Evolutionary conservation across 495 filamentous ascomycete species (phyloP).

Genomic region (Penicillium taxi): DNA sequence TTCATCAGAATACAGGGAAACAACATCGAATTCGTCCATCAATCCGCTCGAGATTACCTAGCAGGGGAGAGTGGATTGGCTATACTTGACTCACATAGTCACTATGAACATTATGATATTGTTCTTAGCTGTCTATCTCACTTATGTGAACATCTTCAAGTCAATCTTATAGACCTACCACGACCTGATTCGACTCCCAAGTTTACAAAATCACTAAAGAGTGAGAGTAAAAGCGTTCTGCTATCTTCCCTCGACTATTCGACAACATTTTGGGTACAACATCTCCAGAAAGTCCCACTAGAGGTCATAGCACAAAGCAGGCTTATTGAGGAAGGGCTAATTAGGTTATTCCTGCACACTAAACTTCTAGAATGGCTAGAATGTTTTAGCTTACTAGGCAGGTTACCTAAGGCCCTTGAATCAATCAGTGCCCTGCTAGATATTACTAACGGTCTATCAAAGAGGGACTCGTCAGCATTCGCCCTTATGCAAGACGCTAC

Average conservation of each 20-base stretch:
- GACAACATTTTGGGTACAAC: constrained; percentile 15
- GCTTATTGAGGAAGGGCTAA: not conserved
- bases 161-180: constrained; percentile 11
- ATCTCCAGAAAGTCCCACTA: constrained; percentile 4
- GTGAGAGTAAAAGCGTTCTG: constrained; percentile 1
- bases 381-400: constrained; percentile 17
- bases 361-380: constrained; percentile 20
- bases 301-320: not conserved
- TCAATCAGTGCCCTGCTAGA: not conserved
- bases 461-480: too few relatives aligned
- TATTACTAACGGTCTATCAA: too few relatives aligned
- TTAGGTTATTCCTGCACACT: constrained; percentile 5
- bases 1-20: constrained; percentile 13
- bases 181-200: constrained; percentile 6
- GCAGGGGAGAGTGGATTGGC: constrained; percentile 4
- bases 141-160: constrained; percentile 11
- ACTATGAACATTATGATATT: constrained; percentile 12
- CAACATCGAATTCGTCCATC: constrained; percentile 14
- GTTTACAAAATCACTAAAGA: not conserved
- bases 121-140: constrained; percentile 11
- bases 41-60: constrained; percentile 15
- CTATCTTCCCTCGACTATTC: constrained; percentile 13
- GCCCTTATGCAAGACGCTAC: not conserved
- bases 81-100: constrained; percentile 3
- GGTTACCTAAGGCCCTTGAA: constrained; percentile 3